These are phyloP conservation scores for Podila epicladia DNA, from an alignment of 192 early-diverging fungal species.

Conservation along the genomic window DNA sequence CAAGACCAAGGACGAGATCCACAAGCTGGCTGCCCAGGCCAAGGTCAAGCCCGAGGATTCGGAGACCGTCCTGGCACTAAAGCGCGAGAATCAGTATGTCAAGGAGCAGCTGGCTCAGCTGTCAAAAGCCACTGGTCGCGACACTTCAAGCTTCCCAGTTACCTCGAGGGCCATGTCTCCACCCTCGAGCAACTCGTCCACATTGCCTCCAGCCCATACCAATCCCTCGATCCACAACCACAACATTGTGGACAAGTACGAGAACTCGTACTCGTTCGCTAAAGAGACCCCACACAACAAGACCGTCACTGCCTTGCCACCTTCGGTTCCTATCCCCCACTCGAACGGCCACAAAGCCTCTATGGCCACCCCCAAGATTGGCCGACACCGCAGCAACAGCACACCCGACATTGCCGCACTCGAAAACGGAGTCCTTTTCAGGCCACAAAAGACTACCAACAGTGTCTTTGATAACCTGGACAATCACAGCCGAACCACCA, in stretches of 20 bases:
- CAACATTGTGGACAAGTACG: slow-evolving; percentile 35
- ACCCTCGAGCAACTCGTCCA: slow-evolving; percentile 18
- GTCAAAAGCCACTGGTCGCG: slow-evolving; percentile 62
- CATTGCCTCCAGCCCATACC: slow-evolving; percentile 1
- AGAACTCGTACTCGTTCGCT: slow-evolving; percentile 50
- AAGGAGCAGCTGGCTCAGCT: slow-evolving; percentile 73
- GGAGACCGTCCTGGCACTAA: slow-evolving; percentile 67
- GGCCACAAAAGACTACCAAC: slow-evolving; percentile 48
- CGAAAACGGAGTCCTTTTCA: slow-evolving; percentile 39
- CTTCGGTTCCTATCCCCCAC: slow-evolving; percentile 31
- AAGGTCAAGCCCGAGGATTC: slow-evolving; percentile 68
- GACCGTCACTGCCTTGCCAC: slow-evolving; percentile 30
- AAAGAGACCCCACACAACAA: slow-evolving; percentile 36
- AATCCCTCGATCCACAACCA: slow-evolving; percentile 23
- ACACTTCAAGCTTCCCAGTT: slow-evolving; percentile 51
- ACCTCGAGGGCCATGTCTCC: slow-evolving; percentile 23
- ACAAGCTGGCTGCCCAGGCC: slow-evolving; percentile 62
- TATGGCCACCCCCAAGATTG: slow-evolving; percentile 6
- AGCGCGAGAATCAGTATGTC: slow-evolving; percentile 76
- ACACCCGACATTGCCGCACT: slow-evolving; percentile 41
- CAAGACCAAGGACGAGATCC: slow-evolving; percentile 72
- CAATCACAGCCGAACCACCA: slow-evolving; percentile 46
- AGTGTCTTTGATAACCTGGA: slow-evolving; percentile 48
- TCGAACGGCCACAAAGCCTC: slow-evolving; percentile 3
- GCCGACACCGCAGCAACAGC: slow-evolving; percentile 46